Evolutionary conservation across 2,329 filamentous ascomycete species (phyloP), one percentile per base, ranked within the genome.

Genomic region (Hirsutella minnesotensis): DNA sequence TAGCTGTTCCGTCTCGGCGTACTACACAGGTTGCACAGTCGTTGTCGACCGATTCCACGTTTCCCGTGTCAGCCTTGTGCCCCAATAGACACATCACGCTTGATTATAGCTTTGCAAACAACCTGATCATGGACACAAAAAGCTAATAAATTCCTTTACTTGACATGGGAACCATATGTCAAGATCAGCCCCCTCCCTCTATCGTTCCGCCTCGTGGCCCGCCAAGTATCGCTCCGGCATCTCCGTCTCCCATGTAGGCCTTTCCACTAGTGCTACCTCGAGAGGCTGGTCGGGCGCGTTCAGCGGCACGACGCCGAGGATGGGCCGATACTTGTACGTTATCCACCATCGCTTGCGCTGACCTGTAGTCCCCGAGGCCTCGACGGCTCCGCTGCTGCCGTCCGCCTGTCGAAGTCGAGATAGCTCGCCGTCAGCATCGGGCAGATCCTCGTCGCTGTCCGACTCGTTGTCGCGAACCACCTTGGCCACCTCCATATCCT

Each of bases 271-370:
- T 2, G 87, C 89, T 38, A 95, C 84, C 63, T 98, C 92, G 4
- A 84, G 64, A 10, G 67, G 61, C 52, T 61, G 46, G 51, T 59
- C 58, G 21, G 64, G 60, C 18, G 50, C 52, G 42, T 56, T 58
- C 48, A 73, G 61, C 36, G 69, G 67, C 30, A 77, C 72, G 31
- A 80, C 65, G 42, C 89, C 92, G 47, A 98, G 69, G 52, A 98
- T 88, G n/a, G 89, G 86, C 45, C 89, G 76, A 64, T 96, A 98
- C 63, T 94, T 94, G 70, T 84, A 88, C 5, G 89, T 94, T 58
- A 81, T 78, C 86, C 88, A 96, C 65, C 67, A 75, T 47, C 61
- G 65, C 47, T 58, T 62, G 39, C 53, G 55, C 46, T 54, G 53
- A 44, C 50, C 54, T 38, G 49, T 49, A 40, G 49, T 49, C 36